These are phyloP conservation scores for Tricholoma hemisulphureum DNA, from an alignment of 768 basidiomycete species.

Conservation along the genomic window DNA sequence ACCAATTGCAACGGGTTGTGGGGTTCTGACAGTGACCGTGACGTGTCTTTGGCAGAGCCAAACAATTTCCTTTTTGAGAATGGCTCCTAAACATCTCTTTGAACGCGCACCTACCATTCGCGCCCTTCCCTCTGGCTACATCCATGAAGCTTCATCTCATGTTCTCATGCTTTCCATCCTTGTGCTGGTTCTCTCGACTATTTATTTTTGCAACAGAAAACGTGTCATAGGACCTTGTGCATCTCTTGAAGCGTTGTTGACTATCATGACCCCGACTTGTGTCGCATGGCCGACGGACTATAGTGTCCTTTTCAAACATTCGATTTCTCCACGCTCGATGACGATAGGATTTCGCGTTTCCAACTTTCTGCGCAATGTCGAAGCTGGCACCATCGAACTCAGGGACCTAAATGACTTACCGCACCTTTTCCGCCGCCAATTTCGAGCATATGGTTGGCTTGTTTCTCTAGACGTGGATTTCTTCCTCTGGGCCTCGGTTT, in stretches of 20 bases:
- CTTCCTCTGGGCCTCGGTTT: slow-evolving; percentile 31
- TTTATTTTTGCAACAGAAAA: slow-evolving; percentile 10
- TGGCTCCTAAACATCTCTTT: neutral
- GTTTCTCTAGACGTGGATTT: slow-evolving; percentile 32
- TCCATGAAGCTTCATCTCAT: neutral
- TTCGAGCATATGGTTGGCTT: slow-evolving; percentile 37
- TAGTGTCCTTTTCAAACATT: slow-evolving; percentile 25
- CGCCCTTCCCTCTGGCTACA: neutral
- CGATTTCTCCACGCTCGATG: slow-evolving; percentile 12
- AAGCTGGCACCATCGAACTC: slow-evolving; percentile 43
- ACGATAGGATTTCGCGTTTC: slow-evolving; percentile 32
- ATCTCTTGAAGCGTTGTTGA: slow-evolving; percentile 37
- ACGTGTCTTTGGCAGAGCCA: too few species aligned
- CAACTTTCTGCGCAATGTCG: slow-evolving; percentile 35
- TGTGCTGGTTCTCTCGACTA: neutral
- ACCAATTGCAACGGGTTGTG: too few species aligned
- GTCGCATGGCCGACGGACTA: slow-evolving; percentile 46
- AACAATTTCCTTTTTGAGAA: neutral
- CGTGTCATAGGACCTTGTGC: neutral
- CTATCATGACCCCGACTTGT: slow-evolving; percentile 42
- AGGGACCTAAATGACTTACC: slow-evolving; percentile 40
- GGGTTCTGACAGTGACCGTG: too few species aligned
- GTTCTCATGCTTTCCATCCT: neutral
- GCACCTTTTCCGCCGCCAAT: slow-evolving; percentile 33
- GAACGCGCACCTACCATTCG: neutral